phyloP scores from a whole-genome alignment of 2,329 filamentous ascomycete species.

The Canariomyces notabilis region DNA sequence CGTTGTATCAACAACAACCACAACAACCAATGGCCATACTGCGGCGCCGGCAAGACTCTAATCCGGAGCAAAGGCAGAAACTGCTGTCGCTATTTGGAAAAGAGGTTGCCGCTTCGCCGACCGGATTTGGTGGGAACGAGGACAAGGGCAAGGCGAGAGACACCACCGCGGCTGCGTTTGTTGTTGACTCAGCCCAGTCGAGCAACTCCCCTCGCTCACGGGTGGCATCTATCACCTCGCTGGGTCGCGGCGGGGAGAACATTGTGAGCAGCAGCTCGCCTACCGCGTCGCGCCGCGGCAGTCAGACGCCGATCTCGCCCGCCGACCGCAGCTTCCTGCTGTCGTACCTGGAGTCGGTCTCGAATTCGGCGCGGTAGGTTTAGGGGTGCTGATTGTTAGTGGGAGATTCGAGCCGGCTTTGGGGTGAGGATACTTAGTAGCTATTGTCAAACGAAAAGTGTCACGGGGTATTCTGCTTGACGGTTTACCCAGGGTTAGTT shows the following conservation, averaged over 20 bases:
- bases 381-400: background rate
- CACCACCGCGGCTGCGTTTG: constrained; percentile 19
- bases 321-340: constrained; percentile 73
- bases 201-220: constrained; percentile 32
- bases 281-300: constrained; percentile 41
- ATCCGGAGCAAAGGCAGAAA: constrained; percentile 40
- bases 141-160: constrained; percentile 26
- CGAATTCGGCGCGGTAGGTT: constrained; percentile 13
- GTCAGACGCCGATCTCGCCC: constrained; percentile 56
- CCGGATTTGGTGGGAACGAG: constrained; percentile 11
- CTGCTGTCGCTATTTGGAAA: constrained; percentile 61
- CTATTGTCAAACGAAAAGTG: no score
- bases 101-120: constrained; percentile 28
- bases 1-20: constrained; percentile 12
- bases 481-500: no score
- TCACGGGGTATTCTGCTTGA: no score
- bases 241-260: constrained; percentile 29
- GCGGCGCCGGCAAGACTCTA: constrained; percentile 34
- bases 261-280: constrained; percentile 21
- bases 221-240: constrained; percentile 42
- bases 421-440: background rate
- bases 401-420: background rate
- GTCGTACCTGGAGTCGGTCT: constrained; percentile 57
- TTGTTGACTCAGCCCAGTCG: constrained; percentile 2
- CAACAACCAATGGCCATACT: constrained; percentile 25